phyloP scores from a whole-genome alignment of 257 asterid species.

The Solanum dulcamara region DNA sequence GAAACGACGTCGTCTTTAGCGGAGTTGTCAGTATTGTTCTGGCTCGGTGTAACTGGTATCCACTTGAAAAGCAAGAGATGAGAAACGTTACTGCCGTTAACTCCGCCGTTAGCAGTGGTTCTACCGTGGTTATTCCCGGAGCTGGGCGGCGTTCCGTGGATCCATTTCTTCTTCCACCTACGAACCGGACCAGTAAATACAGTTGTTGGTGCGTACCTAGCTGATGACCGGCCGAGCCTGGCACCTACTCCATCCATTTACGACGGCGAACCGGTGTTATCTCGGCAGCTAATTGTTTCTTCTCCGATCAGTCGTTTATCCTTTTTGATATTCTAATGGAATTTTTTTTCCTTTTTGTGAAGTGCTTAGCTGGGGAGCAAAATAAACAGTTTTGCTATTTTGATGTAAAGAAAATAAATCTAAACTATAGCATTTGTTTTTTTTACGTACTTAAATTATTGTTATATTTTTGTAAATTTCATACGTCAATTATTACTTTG shows the following conservation, averaged over 20 bases:
- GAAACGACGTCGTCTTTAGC: slow-evolving; percentile 23
- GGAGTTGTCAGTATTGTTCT: slow-evolving; percentile 21
- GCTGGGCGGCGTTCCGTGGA: slow-evolving; percentile 32
- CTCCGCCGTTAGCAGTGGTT: slow-evolving; percentile 29
- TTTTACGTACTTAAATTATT: too few species aligned
- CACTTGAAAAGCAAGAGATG: slow-evolving; percentile 70
- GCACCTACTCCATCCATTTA: slow-evolving; percentile 95
- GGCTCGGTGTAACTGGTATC: slow-evolving; percentile 52
- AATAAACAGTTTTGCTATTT: not conserved
- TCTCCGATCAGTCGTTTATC: not conserved
- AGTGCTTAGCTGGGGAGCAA: not conserved
- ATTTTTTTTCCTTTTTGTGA: not conserved
- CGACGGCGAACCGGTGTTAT: slow-evolving; percentile 7
- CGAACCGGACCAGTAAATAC: slow-evolving; percentile 95
- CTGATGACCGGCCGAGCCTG: slow-evolving; percentile 72
- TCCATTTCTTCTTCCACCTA: slow-evolving; percentile 71
- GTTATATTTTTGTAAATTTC: too few species aligned
- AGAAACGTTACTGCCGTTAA: slow-evolving; percentile 38
- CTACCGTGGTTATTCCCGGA: slow-evolving; percentile 4
- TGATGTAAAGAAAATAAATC: not conserved
- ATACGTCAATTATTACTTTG: too few species aligned
- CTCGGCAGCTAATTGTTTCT: slow-evolving; percentile 1
- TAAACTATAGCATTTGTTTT: too few species aligned
- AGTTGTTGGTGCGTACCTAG: slow-evolving; percentile 79
- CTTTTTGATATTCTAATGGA: not conserved